Base-by-base conservation (phyloP, 2,329 filamentous ascomycete species). In the Botrytis elliptica region DNA sequence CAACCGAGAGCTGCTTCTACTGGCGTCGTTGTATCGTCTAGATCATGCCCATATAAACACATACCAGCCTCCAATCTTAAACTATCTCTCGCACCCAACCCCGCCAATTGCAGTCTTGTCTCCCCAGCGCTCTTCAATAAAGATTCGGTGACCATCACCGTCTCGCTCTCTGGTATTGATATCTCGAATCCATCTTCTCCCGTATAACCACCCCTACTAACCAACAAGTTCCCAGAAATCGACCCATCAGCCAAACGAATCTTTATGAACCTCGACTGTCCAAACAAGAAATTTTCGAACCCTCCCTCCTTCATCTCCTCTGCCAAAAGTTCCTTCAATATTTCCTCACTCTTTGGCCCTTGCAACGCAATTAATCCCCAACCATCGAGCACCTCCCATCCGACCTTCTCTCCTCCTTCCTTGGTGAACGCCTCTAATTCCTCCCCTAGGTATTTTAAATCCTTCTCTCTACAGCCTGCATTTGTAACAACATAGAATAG, bases 1-100 rank as follows among this genome's bases (percentile, higher is more conserved):
- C 96, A 99, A 75, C 86, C 86, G 0, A 93, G 84, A 2, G 85
- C 86, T 2, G 88, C 91, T 80, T 90, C 88, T 7, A 92, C 89
- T 1, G 91, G 91, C 1, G 91, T 93, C 18, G 88, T 92, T 0
- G 85, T 85, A 74, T 97, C 95, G 82, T 97, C 91, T 55, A 99
- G 88, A 82, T 99, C 96, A 84, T 98, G 94, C n/a, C 96, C 96
- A 84, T 99, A 99, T n/a, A 99, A 88, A 83, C 96, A 99, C 95
- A 99, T 97, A 75, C 96, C 96, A 0, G 96, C 96, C 85, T 99
- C 96, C 44, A 99, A 90, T 65, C 96, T 91, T 74, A 99, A 89
- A 75, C 92, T 97, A 83, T 99, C 96, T 76, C 96, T 90, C 3
- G 96, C 94, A 16, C 95, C 96, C 0, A 99, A 88, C 4, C 96